These are phyloP conservation scores for Amanita exitialis DNA, from an alignment of 768 basidiomycete genomes.

Conservation along the genomic window DNA sequence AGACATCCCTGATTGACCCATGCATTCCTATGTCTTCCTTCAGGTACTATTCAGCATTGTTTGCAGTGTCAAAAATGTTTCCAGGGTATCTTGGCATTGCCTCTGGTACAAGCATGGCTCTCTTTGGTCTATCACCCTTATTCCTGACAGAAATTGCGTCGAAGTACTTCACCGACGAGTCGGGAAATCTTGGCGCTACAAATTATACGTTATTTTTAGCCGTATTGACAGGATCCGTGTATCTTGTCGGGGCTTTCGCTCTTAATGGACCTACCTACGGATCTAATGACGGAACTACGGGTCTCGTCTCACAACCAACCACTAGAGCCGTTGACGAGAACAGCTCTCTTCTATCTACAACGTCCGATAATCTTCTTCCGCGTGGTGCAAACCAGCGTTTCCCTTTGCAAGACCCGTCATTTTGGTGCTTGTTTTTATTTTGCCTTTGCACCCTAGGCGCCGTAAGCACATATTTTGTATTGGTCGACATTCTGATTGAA, in stretches of 20 bases:
- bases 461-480: constrained; percentile 30
- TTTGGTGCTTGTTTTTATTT: constrained; percentile 53
- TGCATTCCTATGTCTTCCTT: not conserved
- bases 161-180: constrained; percentile 41
- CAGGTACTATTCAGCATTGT: constrained; percentile 64
- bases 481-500: not conserved
- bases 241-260: constrained; percentile 42
- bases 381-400: not conserved
- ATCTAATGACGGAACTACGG: not conserved
- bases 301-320: not conserved
- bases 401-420: constrained; percentile 33
- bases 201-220: constrained; percentile 50
- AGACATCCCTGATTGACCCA: not conserved
- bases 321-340: constrained; percentile 15
- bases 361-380: not conserved
- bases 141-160: constrained; percentile 61
- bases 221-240: constrained; percentile 37
- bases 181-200: constrained; percentile 31
- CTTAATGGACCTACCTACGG: constrained; percentile 15
- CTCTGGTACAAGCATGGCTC: constrained; percentile 55
- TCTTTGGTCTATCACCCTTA: constrained; percentile 78
- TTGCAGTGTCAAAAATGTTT: constrained; percentile 66
- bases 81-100: constrained; percentile 55
- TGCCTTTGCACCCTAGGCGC: constrained; percentile 52
- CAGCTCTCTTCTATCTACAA: constrained; percentile 16